Percentiles rank a stretch among this genome's conserved stretches.
Evolutionary conservation across 768 basidiomycete species (phyloP).

Genomic region (Strobilomyces echinocephalus): DNA sequence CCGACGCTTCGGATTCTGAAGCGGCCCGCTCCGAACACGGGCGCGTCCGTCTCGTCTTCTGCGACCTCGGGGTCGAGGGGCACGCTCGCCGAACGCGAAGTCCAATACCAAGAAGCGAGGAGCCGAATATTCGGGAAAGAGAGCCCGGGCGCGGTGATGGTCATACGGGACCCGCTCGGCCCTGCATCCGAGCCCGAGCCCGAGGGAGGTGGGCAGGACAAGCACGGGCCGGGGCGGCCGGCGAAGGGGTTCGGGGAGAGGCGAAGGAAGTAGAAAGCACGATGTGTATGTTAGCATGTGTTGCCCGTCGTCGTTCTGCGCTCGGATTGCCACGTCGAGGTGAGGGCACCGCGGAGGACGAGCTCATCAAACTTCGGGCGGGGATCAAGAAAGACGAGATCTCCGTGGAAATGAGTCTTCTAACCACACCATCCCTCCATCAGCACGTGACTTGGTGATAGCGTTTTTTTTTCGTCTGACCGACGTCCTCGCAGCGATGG

Average conservation of each 20-base stretch:
- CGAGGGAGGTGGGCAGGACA: neutral
- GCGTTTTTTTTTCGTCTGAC: neutral
- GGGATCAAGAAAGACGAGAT: neutral
- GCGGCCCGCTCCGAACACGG: constrained; percentile 42
- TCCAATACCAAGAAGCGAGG: constrained; percentile 67
- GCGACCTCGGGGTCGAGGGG: constrained; percentile 22
- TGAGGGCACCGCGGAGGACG: neutral
- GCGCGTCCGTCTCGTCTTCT: neutral
- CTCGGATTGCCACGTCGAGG: no score
- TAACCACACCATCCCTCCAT: no score
- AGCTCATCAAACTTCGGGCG: neutral
- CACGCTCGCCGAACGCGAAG: constrained; percentile 60
- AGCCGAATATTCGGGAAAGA: constrained; percentile 62
- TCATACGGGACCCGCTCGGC: constrained; percentile 34
- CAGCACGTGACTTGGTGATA: constrained; percentile 17
- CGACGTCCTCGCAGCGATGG: constrained; percentile 13
- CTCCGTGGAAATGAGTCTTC: constrained; percentile 1
- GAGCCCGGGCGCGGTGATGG: neutral
- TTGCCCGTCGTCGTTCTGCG: no score
- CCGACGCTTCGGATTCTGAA: constrained; percentile 68
- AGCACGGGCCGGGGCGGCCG: constrained; percentile 1
- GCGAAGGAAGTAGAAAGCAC: constrained; percentile 8
- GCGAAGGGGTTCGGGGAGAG: constrained; percentile 29
- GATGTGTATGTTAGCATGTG: neutral
- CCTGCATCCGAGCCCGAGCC: constrained; percentile 17